Evolutionary conservation across 148 eudicot genomes (phyloP).

Genomic region (Agrostemma githago): DNA sequence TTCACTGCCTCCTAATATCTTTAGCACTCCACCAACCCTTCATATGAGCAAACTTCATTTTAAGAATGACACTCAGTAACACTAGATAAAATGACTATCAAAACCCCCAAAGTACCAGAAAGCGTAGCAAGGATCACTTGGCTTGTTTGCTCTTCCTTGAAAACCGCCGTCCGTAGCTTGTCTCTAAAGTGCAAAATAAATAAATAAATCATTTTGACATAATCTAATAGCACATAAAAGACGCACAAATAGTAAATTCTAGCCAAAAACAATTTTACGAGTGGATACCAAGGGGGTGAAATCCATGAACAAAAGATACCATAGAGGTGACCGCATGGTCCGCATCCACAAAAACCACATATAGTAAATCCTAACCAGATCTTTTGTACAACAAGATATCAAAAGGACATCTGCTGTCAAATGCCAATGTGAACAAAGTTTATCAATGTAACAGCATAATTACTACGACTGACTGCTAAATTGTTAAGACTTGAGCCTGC

Average conservation of each 20-base stretch:
- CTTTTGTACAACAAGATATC: not conserved
- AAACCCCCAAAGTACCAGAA: slow-evolving; percentile 49
- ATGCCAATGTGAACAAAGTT: not conserved
- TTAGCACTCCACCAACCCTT: slow-evolving; percentile 83
- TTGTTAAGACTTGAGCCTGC: not conserved
- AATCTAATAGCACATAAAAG: not conserved
- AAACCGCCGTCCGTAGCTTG: slow-evolving; percentile 86
- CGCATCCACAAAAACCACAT: too few species aligned
- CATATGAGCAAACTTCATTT: not conserved
- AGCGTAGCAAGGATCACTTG: slow-evolving; percentile 83
- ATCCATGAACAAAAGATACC: too few species aligned
- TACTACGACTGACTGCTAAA: not conserved
- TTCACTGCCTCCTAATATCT: slow-evolving; percentile 60
- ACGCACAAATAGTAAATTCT: not conserved
- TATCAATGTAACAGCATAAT: not conserved
- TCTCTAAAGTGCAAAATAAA: slow-evolving; percentile 40
- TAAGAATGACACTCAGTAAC: not conserved
- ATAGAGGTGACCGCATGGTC: too few species aligned
- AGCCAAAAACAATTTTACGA: not conserved
- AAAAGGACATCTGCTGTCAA: not conserved
- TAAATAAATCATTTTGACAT: not conserved
- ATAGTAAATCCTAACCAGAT: too few species aligned
- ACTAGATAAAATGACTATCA: not conserved
- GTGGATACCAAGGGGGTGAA: not conserved
- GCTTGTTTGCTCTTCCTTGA: slow-evolving; percentile 77